Evolutionary conservation across 148 eudicot genomes (phyloP), one percentile per base, ranked within the genome.

Genomic region (Rhododendron williamsianum): DNA sequence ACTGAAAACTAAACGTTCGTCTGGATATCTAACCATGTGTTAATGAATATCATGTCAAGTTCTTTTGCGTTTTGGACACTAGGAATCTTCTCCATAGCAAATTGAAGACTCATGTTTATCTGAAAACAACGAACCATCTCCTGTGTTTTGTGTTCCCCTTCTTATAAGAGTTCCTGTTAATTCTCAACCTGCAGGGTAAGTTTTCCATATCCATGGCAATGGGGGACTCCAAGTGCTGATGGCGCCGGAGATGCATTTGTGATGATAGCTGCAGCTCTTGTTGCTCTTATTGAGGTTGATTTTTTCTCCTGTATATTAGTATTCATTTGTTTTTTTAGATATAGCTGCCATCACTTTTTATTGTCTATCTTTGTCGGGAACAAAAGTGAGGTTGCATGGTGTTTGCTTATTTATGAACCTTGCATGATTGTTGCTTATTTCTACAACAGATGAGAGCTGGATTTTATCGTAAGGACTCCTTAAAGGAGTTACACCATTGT

Each of bases 181-280:
- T 58, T 76, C 36, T 85, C 41, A 52, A 84, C 33, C 27, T 92
- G 89, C 92, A 96, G 99, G 99, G 89, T 96, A 83, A 92, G 88
- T 21, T 84, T 96, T 82, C 99, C 99, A 78, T 95, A 96, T 88
- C 99, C 99, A 10, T 95, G 93, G 87, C 98, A 96, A 89, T 96
- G 98, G 98, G 99, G 99, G 82, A 88, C 90, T 33, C 99, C 99
- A 45, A 90, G 88, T 76, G 69, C 93, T 81, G 85, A 94, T 1
- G 18, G 21, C 85, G 92, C 88, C 3, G 96, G 92, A 38, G 92
- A 96, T 86, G 93, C 91, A 69, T 78, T 95, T 60, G 93, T 96
- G 49, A 89, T 93, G 93, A 71, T 90, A 85, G 98, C 97, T 49
- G 99, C 99, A 49, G 91, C 96, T 87, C 91, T 96, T 51, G 96